These are phyloP conservation scores for Quercus ilex DNA, from an alignment of 306 rosid genomes.

Conservation along the genomic window DNA sequence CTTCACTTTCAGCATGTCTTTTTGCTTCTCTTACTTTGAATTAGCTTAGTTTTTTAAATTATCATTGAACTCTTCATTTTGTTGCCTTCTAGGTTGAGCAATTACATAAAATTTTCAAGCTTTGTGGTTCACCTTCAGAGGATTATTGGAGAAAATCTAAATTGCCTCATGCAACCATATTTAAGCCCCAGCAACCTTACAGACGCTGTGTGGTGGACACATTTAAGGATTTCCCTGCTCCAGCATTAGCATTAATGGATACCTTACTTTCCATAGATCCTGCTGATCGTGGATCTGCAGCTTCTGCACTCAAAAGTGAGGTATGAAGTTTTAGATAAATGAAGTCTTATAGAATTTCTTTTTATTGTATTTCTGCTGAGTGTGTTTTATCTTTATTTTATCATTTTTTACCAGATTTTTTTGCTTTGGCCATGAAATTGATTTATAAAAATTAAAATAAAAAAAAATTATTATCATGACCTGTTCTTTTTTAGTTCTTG, in stretches of 20 bases:
- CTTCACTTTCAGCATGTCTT: neutral
- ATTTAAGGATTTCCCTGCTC: conserved; percentile 83
- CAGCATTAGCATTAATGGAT: conserved; percentile 73
- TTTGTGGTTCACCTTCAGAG: conserved; percentile 91
- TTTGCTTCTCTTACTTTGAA: conserved; percentile 2
- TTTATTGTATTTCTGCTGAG: neutral
- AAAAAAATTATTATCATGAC: neutral
- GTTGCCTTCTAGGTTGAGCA: conserved; percentile 77
- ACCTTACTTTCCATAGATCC: conserved; percentile 82
- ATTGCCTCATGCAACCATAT: conserved; percentile 93
- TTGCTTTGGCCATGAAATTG: neutral
- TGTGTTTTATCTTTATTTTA: neutral
- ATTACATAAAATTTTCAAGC: conserved; percentile 87
- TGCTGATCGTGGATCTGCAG: conserved; percentile 85
- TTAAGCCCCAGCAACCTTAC: conserved; percentile 93
- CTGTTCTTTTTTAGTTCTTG: neutral
- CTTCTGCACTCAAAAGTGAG: conserved; percentile 76
- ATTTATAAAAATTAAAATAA: too few relatives aligned
- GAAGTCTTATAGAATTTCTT: neutral
- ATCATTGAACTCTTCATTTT: conserved; percentile 16
- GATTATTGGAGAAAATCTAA: conserved; percentile 94
- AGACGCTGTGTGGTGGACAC: conserved; percentile 78
- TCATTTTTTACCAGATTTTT: neutral
- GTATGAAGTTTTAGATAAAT: conserved; percentile 37
- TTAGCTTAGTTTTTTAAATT: conserved; percentile 12